phyloP scores from a whole-genome alignment of 495 filamentous ascomycete species.

The Thozetella sp. region DNA sequence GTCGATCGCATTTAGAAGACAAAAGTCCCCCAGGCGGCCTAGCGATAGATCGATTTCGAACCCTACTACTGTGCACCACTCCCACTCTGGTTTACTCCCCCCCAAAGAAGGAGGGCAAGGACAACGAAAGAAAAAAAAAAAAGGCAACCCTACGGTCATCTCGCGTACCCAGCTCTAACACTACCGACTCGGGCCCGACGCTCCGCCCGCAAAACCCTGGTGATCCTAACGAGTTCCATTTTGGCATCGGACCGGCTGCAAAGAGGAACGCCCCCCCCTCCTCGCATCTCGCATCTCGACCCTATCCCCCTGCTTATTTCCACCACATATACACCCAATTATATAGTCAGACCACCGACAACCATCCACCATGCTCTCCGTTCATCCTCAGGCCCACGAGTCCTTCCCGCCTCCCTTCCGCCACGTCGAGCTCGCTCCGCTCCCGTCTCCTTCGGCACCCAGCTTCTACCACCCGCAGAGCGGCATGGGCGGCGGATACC shows the following conservation, averaged over 20 bases:
- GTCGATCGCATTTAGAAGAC: background rate
- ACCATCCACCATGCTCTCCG: conserved; percentile 1
- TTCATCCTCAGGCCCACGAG: background rate
- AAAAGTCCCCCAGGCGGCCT: no score
- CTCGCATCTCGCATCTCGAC: background rate
- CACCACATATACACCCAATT: background rate
- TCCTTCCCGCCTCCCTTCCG: background rate
- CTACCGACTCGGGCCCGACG: no score
- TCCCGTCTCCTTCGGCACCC: background rate
- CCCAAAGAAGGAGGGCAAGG: no score
- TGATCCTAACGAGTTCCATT: background rate
- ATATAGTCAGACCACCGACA: background rate
- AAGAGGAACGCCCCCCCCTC: no score
- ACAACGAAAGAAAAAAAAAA: no score
- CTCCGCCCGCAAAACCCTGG: background rate
- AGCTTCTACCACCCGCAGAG: background rate
- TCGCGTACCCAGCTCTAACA: background rate
- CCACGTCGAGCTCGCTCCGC: background rate
- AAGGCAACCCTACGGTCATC: no score
- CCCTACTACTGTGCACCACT: no score
- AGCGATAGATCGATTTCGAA: no score
- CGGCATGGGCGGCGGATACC: conserved; percentile 2
- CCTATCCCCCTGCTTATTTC: background rate
- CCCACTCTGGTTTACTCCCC: no score
- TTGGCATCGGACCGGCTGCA: background rate